Evolutionary conservation across 495 filamentous ascomycete species (phyloP), one percentile per base, ranked within the genome.

Genomic region (Penicillium canescens): DNA sequence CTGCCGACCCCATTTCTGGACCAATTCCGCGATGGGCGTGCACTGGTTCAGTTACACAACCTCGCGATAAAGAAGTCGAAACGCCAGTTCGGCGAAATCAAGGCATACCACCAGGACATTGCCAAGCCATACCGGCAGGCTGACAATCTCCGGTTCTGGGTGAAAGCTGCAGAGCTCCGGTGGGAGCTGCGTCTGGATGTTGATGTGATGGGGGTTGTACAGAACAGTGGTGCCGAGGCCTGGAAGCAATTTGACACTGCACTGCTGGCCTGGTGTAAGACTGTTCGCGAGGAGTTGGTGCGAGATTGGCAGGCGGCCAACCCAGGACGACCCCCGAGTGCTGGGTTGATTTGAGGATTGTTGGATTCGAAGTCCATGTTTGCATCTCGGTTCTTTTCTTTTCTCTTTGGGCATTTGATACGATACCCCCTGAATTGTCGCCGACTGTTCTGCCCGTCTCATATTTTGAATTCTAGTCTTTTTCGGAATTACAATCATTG

Each of bases 111-210:
- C 62, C 84, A 86, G 11, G 91, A 98, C 65, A 91, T 92, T 8
- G 86, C 83, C 34, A 98, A 98, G 70, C 95, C 95, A 0, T 98
- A 98, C 65, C 88, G 94, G 47, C 83, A 85, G 48, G 91, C 92
- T 0, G 95, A 98, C 46, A 98, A 98, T 63, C 80, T 98, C 34
- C 82, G 90, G 10, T 98, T 85, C 76, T 98, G 94, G 93, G 79
- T 90, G 67, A 98, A 98, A 72, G 95, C 95, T 16, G 90, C 92
- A 6, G 90, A 98, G 72, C 79, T 98, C 45, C 83, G 94, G 21
- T 98, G 92, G 90, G 95, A 98, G 72, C 82, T 90, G 16, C 82
- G 89, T 54, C 77, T 97, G 48, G 85, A 90, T 60, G 79, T 96
- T 48, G 90, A 96, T 63, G 90, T 91, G 21, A 86, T 92, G 76